phyloP scores from a whole-genome alignment of 352 stramenopile genomes.

The Salisapilia sapeloensis region DNA sequence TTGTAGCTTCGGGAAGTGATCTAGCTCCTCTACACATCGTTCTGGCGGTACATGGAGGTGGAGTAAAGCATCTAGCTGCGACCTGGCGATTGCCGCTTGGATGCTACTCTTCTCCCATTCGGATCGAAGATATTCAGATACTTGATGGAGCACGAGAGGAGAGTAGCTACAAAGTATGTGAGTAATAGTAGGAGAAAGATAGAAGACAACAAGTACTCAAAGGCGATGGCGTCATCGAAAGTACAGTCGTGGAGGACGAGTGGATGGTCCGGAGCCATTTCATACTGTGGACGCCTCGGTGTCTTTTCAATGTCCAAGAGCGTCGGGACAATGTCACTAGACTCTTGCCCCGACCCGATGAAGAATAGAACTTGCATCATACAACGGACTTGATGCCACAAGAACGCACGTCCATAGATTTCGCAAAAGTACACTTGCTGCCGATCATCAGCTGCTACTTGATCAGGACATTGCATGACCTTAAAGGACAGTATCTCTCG shows the following conservation, averaged over 20 bases:
- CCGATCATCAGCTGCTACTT: constrained; percentile 12
- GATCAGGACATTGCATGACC: constrained; percentile 53
- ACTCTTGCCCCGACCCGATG: constrained; percentile 85
- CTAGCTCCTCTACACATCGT: constrained; percentile 35
- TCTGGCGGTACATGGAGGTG: constrained; percentile 18
- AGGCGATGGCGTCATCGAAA: constrained; percentile 80
- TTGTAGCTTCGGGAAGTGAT: constrained; percentile 64
- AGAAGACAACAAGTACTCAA: constrained; percentile 31
- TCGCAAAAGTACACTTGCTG: constrained; percentile 64
- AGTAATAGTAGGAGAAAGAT: constrained; percentile 9
- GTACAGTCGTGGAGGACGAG: constrained; percentile 96
- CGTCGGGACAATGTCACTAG: constrained; percentile 71
- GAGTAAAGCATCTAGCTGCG: constrained; percentile 45
- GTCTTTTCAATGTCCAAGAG: constrained; percentile 87
- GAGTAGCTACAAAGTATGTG: constrained; percentile 29
- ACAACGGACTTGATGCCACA: constrained; percentile 99
- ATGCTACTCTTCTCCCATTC: constrained; percentile 76
- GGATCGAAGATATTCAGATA: constrained; percentile 58
- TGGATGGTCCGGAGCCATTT: constrained; percentile 88
- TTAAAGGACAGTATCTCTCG: constrained; percentile 63
- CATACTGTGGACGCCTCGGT: constrained; percentile 85
- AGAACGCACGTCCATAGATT: constrained; percentile 88
- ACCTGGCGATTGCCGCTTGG: constrained; percentile 53
- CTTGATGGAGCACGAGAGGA: constrained; percentile 52
- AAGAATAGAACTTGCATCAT: constrained; percentile 96